These are phyloP conservation scores for Pythium angustatum DNA, from an alignment of 352 stramenopile species.

Conservation along the genomic window DNA sequence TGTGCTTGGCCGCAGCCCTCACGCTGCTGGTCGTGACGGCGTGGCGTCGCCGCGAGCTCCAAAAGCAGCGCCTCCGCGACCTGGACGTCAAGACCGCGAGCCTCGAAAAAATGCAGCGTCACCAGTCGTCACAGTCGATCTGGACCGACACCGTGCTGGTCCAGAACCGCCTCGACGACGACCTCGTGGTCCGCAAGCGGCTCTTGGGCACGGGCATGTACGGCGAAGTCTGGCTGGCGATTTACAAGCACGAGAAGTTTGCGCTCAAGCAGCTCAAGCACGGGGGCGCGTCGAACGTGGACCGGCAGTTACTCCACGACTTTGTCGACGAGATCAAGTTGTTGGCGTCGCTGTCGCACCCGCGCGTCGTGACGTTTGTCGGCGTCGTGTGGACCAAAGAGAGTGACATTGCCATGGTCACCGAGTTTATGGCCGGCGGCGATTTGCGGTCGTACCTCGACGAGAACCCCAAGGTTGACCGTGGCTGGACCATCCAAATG, in stretches of 20 bases:
- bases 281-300: background rate
- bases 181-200: constrained; percentile 10
- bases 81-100: background rate
- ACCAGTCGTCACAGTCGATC: constrained; percentile 7
- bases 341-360: constrained; percentile 19
- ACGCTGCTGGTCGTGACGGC: constrained; percentile 1
- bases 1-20: constrained; percentile 9
- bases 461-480: constrained; percentile 6
- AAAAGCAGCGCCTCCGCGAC: constrained; percentile 3
- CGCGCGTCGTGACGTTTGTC: constrained; percentile 25
- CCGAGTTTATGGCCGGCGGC: constrained; percentile 33
- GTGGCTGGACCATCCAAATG: constrained; percentile 16
- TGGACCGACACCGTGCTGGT: constrained; percentile 19
- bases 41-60: constrained; percentile 8
- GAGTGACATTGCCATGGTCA: constrained; percentile 26
- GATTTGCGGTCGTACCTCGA: constrained; percentile 27
- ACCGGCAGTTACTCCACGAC: constrained; percentile 14
- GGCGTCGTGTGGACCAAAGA: constrained; percentile 39
- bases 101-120: constrained; percentile 5
- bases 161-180: constrained; percentile 15
- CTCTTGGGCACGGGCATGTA: constrained; percentile 25
- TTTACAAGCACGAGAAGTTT: constrained; percentile 17
- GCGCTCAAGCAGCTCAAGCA: constrained; percentile 26
- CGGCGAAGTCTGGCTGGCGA: constrained; percentile 32
- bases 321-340: constrained; percentile 32